Evolutionary conservation across 2,329 filamentous ascomycete species (phyloP).

Genomic region (Aspergillus alliaceus): DNA sequence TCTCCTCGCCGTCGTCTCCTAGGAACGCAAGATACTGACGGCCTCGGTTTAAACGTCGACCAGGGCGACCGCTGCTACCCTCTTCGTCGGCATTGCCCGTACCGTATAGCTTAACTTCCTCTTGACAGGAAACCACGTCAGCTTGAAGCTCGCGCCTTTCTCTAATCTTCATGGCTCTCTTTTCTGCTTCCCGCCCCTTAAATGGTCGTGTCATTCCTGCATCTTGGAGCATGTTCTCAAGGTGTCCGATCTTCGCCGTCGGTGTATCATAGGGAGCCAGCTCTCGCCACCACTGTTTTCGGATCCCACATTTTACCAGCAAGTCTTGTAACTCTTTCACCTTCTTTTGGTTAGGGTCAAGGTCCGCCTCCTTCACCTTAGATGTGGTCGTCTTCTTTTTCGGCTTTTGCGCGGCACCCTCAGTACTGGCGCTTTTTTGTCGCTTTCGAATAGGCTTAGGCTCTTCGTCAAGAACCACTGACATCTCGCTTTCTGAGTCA

Average conservation of each 20-base stretch:
- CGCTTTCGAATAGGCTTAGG: slow-evolving; percentile 59
- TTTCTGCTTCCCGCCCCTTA: slow-evolving; percentile 78
- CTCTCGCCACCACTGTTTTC: slow-evolving; percentile 88
- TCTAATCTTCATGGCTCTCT: slow-evolving; percentile 82
- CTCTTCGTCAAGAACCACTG: slow-evolving; percentile 74
- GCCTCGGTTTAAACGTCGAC: slow-evolving; percentile 44
- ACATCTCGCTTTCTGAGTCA: slow-evolving; percentile 65
- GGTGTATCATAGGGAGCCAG: slow-evolving; percentile 72
- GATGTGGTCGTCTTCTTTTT: slow-evolving; percentile 32
- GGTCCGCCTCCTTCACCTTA: slow-evolving; percentile 47
- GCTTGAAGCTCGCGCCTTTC: slow-evolving; percentile 80
- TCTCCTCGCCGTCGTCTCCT: slow-evolving; percentile 68
- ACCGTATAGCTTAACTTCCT: slow-evolving; percentile 80
- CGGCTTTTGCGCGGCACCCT: slow-evolving; percentile 24
- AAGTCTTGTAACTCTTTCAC: slow-evolving; percentile 87
- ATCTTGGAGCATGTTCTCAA: slow-evolving; percentile 76
- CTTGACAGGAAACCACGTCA: slow-evolving; percentile 80
- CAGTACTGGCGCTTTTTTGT: slow-evolving; percentile 31
- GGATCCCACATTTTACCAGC: slow-evolving; percentile 84
- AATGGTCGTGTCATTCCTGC: slow-evolving; percentile 64
- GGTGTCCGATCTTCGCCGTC: slow-evolving; percentile 77
- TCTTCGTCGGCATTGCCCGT: slow-evolving; percentile 45
- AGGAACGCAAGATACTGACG: slow-evolving; percentile 58
- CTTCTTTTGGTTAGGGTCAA: slow-evolving; percentile 69
- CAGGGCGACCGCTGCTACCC: slow-evolving; percentile 37